Evolutionary conservation across 2,329 filamentous ascomycete genomes (phyloP), one percentile per base, ranked within the genome.

Genomic region (Ophiostoma ips): DNA sequence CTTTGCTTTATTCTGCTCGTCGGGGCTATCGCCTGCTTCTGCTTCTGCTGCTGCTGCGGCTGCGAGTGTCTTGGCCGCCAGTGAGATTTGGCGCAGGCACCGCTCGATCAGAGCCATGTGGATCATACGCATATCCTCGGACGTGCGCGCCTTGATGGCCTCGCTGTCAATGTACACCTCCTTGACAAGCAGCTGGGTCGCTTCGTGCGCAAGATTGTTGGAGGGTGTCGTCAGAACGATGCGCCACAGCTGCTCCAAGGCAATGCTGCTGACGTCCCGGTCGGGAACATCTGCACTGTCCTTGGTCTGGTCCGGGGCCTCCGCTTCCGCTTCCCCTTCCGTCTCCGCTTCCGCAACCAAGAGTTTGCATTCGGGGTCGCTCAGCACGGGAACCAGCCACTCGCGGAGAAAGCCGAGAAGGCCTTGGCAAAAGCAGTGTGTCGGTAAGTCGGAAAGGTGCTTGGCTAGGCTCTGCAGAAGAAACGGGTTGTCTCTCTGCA

Each of bases 221-320:
- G 76, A 69, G 5, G 79, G 77, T 2, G 84, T 79, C 15, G 76
- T 81, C 49, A 94, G 68, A 33, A 90, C 79, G 58, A 95, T 77
- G 21, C 79, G 77, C 89, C 89, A 95, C n/a, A 95, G 68, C 51
- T 88, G 75, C 57, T 92, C 84, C 40, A 76, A 70, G 24, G 67
- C 68, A 28, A 77, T 61, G 11, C 70, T 65, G n/a, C 70, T 66
- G 8, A 71, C 67, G 3, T 5, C 18, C 1, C 41, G 36, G 34
- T 12, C 36, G 16, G 53, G n/a, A n/a, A n/a, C 49, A 11, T 41
- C 18, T 55, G 72, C 67, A 31, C 77, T 60, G 12, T 28, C 15
- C 4, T 12, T n/a, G 11, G 8, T 21, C 12, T 12, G 16, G 6
- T 19, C 9, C 5, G n/a, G 15, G 9, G 16, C 19, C 16, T 50